Evolutionary conservation across 2,329 filamentous ascomycete species (phyloP), one percentile per base, ranked within the genome.

Genomic region (Aureobasidium sp.): DNA sequence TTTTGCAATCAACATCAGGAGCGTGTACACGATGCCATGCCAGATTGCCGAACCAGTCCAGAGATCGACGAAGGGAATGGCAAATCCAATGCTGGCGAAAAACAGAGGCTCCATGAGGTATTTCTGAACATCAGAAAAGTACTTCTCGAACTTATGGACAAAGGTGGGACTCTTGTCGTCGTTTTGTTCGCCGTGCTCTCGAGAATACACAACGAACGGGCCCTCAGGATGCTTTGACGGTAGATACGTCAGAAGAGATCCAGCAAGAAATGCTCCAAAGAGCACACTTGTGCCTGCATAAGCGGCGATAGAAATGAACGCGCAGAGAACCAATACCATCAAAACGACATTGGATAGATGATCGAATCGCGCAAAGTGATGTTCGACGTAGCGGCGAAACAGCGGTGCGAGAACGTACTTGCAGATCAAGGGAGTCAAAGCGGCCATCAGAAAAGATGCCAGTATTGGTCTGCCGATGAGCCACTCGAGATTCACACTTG

Each of bases 41-140:
- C 69, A 71, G 41, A 71, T 66, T 0, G 67, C 69, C n/a, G 66
- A 47, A 4, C 69, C 69, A 27, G 68, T 67, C 68, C 67, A 71
- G 2, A 71, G 66, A 57, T 68, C 66, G 16, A 69, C 36, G 45
- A 71, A 70, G 0, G 69, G 69, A 13, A 70, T 71, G 0, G 69
- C 69, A 37, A 71, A 71, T 1, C 69, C 69, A 16, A 71, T 70
- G 27, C 66, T 68, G 3, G 69, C 69, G 44, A 71, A 71, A 66
- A 71, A 71, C 15, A 71, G 60, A 8, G 69, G 69, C 52, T 65
- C 66, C n/a, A 70, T 62, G 13, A 71, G 62, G 45, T 69, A 70
- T 41, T 4, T 79, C 79, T 5, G 81, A 75, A 11, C 79, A 62
- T 10, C 83, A 60, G 3, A 78, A 77, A 21, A 81, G 70, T 11